Conservation (phyloP, 352 stramenopile species). For the Phytopythium helicoides region DNA sequence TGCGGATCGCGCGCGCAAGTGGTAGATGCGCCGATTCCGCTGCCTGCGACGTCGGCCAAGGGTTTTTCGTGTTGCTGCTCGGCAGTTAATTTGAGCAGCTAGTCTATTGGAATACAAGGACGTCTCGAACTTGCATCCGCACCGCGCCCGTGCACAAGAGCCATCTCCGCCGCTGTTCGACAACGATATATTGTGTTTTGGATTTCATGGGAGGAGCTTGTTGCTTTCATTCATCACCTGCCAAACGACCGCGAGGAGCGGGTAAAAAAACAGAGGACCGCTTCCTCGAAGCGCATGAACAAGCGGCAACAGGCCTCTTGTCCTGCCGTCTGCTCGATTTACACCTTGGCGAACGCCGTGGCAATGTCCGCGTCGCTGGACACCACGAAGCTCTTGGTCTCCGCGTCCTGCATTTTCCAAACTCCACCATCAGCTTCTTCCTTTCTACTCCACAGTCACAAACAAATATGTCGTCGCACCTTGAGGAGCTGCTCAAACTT, state of each 20-base stretch:
- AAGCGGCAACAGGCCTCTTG: not conserved
- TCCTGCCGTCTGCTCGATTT: constrained; percentile 5
- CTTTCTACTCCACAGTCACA: too few species aligned
- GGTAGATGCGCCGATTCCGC: not conserved
- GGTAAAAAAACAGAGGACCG: too few species aligned
- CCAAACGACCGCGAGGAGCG: too few species aligned
- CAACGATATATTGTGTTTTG: constrained; percentile 2
- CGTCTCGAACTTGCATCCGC: too few species aligned
- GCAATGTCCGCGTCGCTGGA: constrained; percentile 58
- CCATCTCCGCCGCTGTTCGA: not conserved
- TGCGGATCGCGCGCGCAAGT: constrained; percentile 10
- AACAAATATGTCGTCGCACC: too few species aligned
- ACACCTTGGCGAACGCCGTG: constrained; percentile 58
- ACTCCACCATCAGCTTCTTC: too few species aligned
- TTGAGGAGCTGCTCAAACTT: constrained; percentile 69
- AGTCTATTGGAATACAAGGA: not conserved
- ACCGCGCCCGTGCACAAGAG: not conserved
- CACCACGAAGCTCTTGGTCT: constrained; percentile 70
- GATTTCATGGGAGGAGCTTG: not conserved
- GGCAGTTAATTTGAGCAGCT: not conserved
- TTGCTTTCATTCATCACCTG: not conserved
- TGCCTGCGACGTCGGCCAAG: not conserved
- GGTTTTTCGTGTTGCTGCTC: not conserved
- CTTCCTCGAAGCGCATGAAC: not conserved
- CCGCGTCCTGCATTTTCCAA: constrained; percentile 21